Evolutionary conservation across 345 rosid species (phyloP).

Genomic region (Citrus hindsii): DNA sequence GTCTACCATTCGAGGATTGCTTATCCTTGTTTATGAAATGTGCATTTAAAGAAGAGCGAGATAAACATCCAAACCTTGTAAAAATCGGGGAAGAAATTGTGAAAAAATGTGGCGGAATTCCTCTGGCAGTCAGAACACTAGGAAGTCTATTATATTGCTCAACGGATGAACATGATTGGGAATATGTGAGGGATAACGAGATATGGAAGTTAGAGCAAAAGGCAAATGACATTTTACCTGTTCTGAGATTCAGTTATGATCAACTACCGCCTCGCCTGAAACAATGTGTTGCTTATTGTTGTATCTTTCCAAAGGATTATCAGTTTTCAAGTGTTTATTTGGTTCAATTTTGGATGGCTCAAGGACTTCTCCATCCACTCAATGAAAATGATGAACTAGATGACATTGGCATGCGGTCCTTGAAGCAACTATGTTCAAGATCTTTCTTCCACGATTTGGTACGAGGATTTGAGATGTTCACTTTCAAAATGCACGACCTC

Average conservation of each 20-base stretch:
- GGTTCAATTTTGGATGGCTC: conserved; percentile 20
- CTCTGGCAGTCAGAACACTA: conserved; percentile 3
- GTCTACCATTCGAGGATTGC: not conserved
- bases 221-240: conserved; percentile 9
- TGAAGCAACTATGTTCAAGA: conserved; percentile 4
- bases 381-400: not conserved
- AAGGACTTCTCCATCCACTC: not conserved
- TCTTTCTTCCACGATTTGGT: too few species aligned
- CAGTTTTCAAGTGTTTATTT: not conserved
- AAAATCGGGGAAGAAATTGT: conserved; percentile 1
- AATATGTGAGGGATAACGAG: conserved; percentile 18
- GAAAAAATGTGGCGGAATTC: conserved; percentile 4
- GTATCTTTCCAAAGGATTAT: conserved; percentile 25
- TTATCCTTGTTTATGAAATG: not conserved
- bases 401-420: not conserved
- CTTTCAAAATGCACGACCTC: conserved; percentile 17
- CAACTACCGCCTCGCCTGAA: conserved; percentile 8
- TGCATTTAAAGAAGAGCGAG: not conserved
- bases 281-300: conserved; percentile 18
- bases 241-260: conserved; percentile 9
- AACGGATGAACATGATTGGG: conserved; percentile 14
- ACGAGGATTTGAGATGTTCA: too few species aligned
- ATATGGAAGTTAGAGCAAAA: conserved; percentile 16
- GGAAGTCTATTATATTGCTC: conserved; percentile 1
- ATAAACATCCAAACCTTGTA: not conserved